Conservation (phyloP, 306 rosid genomes). For the Quercus parvula region DNA sequence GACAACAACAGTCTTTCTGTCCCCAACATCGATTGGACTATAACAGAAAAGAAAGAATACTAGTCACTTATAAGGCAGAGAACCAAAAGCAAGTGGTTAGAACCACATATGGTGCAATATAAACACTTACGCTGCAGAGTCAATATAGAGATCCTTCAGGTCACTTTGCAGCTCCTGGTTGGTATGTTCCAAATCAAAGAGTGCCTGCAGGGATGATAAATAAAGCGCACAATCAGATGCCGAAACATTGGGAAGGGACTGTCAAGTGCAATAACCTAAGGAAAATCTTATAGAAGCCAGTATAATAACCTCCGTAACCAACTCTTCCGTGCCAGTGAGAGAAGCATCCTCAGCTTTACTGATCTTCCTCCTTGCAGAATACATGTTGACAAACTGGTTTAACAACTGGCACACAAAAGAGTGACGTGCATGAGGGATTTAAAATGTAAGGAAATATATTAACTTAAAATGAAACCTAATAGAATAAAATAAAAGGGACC, state of each 20-base stretch:
- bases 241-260: neutral
- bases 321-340: slow-evolving; percentile 67
- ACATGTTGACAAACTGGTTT: slow-evolving; percentile 46
- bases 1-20: slow-evolving; percentile 75
- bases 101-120: neutral
- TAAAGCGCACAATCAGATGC: neutral
- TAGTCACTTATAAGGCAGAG: neutral
- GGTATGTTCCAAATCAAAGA: slow-evolving; percentile 75
- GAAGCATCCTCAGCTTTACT: slow-evolving; percentile 65
- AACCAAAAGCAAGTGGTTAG: neutral
- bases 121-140: slow-evolving; percentile 68
- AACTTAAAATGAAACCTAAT: neutral
- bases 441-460: neutral
- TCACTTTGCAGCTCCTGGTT: slow-evolving; percentile 87
- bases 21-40: slow-evolving; percentile 81
- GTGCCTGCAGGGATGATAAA: slow-evolving; percentile 36
- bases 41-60: neutral
- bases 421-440: neutral
- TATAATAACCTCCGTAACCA: slow-evolving; percentile 63
- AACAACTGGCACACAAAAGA: neutral
- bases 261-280: neutral
- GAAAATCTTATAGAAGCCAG: neutral
- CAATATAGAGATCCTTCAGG: slow-evolving; percentile 82
- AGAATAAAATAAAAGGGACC: neutral
- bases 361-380: slow-evolving; percentile 64